Evolutionary conservation across 1,139 yeast genomes (phyloP), one percentile per base, ranked within the genome.

Genomic region (Pichia inconspicua): DNA sequence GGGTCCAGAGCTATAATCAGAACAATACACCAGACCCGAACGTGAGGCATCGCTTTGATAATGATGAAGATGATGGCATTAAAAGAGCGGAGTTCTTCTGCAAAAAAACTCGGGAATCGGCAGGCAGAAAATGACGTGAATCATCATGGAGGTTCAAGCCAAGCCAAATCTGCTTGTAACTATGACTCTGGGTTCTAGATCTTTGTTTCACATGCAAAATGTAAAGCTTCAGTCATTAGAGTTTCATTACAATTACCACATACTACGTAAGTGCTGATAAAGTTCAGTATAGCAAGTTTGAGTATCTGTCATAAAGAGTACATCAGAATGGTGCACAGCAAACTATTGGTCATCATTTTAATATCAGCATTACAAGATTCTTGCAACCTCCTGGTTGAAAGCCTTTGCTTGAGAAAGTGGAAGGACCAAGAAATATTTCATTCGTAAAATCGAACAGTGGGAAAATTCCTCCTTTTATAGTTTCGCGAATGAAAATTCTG

Each of bases 271-370:
- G 9, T 6, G 37, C 37, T 38, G 40, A 38, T 22, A 25, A 22
- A 5, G 19, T 40, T 49, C 52, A 49, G 52, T 40, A 40, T 22
- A 35, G 42, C 53, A 50, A 50, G 53, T 50, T 50, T 50, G 53
- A 41, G 22, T 50, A 39, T 50, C 53, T 63, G 64, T 63, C 67
- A 63, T 58, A 27, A 51, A 55, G 64, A 62, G 64, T 60, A 62
- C 64, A 39, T 62, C 67, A 63, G 67, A 59, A 60, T 63, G 67
- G 67, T 63, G 67, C 58, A 54, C 55, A 55, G 53, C 55, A 53
- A 50, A 50, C 53, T 53, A 55, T 57, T 58, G 56, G 65, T 63
- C 67, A 58, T 63, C 67, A 62, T 57, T 49, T 43, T 43, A 38
- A 42, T 27, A 37, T 37, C 40, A 37, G 40, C 34, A 30, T 12